phyloP scores from a whole-genome alignment of 805 yeast genomes.

The Cyberlindnera galapagoensis region DNA sequence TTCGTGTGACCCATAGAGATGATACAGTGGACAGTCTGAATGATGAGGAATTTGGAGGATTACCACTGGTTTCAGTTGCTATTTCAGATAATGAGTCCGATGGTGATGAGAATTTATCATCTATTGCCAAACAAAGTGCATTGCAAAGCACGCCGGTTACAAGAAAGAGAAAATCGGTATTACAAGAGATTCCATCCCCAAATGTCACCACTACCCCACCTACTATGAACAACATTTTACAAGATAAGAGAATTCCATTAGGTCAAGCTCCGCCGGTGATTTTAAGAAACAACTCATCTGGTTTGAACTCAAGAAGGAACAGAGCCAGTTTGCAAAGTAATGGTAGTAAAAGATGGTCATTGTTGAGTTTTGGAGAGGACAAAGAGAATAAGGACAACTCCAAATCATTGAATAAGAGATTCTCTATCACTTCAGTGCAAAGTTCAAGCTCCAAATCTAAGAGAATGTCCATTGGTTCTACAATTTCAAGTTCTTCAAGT shows the following conservation, averaged over 20 bases:
- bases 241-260: constrained; percentile 20
- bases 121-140: not conserved
- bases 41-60: constrained; percentile 17
- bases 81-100: constrained; percentile 23
- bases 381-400: constrained; percentile 12
- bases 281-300: constrained; percentile 20
- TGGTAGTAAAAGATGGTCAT: constrained; percentile 25
- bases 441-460: constrained; percentile 14
- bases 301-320: constrained; percentile 16
- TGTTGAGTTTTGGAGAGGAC: constrained; percentile 21
- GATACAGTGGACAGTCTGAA: constrained; percentile 11
- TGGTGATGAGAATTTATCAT: constrained; percentile 6
- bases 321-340: constrained; percentile 16
- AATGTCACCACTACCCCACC: constrained; percentile 8
- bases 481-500: constrained; percentile 16
- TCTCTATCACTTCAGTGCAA: constrained; percentile 18
- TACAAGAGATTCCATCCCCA: constrained; percentile 19
- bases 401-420: constrained; percentile 17
- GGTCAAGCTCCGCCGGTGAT: constrained; percentile 12
- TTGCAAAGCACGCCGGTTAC: constrained; percentile 4
- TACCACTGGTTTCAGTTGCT: constrained; percentile 18
- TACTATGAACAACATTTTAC: constrained; percentile 12
- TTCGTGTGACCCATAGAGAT: constrained; percentile 4
- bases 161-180: constrained; percentile 11
- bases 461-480: constrained; percentile 18